Evolutionary conservation across 805 yeast species (phyloP).

Genomic region (Kluyveromyces lactis): DNA sequence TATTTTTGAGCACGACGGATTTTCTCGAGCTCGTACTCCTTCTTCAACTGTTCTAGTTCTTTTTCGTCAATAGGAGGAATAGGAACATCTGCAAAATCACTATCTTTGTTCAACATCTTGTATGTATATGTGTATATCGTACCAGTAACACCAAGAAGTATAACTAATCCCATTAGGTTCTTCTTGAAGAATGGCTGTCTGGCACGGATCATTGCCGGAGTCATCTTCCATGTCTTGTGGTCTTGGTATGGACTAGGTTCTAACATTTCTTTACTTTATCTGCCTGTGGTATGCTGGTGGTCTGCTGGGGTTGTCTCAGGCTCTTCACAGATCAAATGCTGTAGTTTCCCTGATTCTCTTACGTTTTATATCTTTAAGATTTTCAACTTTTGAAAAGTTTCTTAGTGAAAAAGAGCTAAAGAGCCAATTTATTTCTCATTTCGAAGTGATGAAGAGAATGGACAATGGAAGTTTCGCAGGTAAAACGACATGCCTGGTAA

Average conservation of each 20-base stretch:
- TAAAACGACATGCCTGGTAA: too few species aligned
- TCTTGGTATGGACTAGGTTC: constrained; percentile 45
- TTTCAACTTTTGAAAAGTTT: too few species aligned
- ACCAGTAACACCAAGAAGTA: constrained; percentile 54
- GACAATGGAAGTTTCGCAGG: too few species aligned
- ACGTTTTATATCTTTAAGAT: too few species aligned
- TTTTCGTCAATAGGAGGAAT: constrained; percentile 84
- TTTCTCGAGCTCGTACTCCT: constrained; percentile 53
- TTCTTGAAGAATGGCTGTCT: constrained; percentile 78
- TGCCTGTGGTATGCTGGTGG: background rate
- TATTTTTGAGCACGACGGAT: constrained; percentile 5
- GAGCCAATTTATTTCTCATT: background rate
- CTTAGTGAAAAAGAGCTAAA: background rate
- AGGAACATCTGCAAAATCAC: constrained; percentile 82
- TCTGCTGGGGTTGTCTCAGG: background rate
- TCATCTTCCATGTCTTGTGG: constrained; percentile 72
- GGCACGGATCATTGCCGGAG: constrained; percentile 89
- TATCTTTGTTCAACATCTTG: constrained; percentile 56
- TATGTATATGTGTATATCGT: constrained; percentile 62
- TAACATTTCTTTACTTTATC: constrained; percentile 14
- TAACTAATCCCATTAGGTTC: constrained; percentile 56
- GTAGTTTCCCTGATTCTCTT: too few species aligned
- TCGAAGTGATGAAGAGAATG: too few species aligned
- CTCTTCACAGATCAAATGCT: too few species aligned
- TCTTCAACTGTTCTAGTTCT: constrained; percentile 62